phyloP scores from a whole-genome alignment of 305 asterid genomes.

The Fraxinus sp. region DNA sequence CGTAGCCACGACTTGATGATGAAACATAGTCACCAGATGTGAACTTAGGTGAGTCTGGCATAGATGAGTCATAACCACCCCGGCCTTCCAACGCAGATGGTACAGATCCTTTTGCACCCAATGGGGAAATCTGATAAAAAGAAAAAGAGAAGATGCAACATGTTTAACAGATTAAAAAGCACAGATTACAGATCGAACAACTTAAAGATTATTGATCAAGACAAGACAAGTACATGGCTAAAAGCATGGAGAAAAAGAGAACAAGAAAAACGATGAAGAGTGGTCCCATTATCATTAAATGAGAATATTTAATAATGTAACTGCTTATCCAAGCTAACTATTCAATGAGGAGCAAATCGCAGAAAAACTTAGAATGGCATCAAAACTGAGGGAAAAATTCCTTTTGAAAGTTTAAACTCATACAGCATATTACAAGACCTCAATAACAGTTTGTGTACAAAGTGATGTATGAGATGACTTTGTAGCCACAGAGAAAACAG shows the following conservation, averaged over 20 bases:
- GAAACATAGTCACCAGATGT: conserved; percentile 59
- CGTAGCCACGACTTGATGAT: conserved; percentile 61
- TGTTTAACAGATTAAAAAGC: conserved; percentile 11
- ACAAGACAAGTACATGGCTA: neutral
- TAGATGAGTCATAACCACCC: conserved; percentile 59
- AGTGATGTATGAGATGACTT: neutral
- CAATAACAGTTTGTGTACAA: neutral
- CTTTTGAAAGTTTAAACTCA: neutral
- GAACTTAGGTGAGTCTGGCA: conserved; percentile 71
- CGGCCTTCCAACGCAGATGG: conserved; percentile 73
- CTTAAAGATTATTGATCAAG: conserved; percentile 18
- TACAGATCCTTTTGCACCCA: conserved; percentile 62
- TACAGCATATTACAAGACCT: neutral
- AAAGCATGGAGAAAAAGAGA: neutral
- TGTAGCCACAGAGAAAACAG: neutral
- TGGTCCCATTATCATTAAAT: neutral
- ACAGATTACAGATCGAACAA: conserved; percentile 15
- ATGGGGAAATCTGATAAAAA: conserved; percentile 55
- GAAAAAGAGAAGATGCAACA: conserved; percentile 13
- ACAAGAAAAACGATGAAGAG: conserved; percentile 12
- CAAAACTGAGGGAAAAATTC: neutral
- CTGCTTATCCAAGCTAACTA: neutral
- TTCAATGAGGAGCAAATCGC: neutral
- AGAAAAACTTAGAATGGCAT: neutral
- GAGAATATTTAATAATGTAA: neutral